Conservation (phyloP, 2,329 filamentous ascomycete species). For the Fusarium sulawesiense region DNA sequence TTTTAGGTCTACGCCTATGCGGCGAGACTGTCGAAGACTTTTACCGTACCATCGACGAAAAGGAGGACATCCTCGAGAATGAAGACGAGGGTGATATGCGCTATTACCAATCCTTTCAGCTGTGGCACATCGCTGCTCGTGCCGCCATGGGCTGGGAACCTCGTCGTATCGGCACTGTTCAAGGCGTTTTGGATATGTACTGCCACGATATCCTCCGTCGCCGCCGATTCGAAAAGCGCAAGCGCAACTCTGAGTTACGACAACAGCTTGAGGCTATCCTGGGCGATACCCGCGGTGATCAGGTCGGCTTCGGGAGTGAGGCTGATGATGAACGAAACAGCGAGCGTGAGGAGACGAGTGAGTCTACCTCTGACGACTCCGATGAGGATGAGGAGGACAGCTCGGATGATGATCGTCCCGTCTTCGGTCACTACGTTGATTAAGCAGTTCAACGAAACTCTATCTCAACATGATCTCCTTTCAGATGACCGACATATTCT, state of each 20-base stretch:
- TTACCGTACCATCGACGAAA: conserved; percentile 7
- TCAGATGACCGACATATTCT: too few relatives aligned
- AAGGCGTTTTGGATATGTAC: conserved; percentile 18
- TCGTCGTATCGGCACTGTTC: not conserved
- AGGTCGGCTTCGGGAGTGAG: conserved; percentile 7
- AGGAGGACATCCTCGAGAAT: conserved; percentile 6
- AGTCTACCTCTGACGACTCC: not conserved
- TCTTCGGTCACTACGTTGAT: conserved; percentile 1
- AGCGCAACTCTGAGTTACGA: conserved; percentile 11
- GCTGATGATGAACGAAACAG: not conserved
- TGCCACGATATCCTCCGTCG: conserved; percentile 25
- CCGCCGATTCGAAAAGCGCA: conserved; percentile 10
- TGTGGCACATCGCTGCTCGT: conserved; percentile 34
- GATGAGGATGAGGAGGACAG: not conserved
- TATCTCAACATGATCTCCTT: too few relatives aligned
- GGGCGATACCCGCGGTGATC: conserved; percentile 18
- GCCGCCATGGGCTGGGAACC: conserved; percentile 33
- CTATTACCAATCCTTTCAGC: conserved; percentile 22
- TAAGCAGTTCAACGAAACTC: not conserved
- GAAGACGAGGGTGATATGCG: conserved; percentile 4
- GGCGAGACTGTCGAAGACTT: conserved; percentile 23
- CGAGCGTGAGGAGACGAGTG: not conserved
- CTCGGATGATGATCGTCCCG: not conserved
- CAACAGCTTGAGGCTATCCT: conserved; percentile 18
- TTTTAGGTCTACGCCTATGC: conserved; percentile 21